phyloP scores from a whole-genome alignment of 805 yeast genomes.

The Sungouiella blattae region DNA sequence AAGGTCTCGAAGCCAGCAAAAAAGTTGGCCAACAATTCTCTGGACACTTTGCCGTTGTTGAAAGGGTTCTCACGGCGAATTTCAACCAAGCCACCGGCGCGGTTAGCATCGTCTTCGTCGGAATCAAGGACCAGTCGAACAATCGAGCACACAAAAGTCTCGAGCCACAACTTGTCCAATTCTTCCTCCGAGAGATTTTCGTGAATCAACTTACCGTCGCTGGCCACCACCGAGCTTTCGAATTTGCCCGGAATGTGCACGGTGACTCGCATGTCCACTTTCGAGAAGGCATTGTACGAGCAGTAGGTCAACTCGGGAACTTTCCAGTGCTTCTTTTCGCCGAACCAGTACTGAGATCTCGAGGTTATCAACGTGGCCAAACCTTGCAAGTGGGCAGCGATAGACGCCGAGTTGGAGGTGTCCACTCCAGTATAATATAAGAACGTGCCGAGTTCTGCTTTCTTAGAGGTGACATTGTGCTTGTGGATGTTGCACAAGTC shows the following conservation, averaged over 20 bases:
- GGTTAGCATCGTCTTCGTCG: slow-evolving; percentile 64
- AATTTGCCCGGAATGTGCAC: slow-evolving; percentile 77
- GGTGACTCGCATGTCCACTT: slow-evolving; percentile 65
- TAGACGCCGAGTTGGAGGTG: slow-evolving; percentile 70
- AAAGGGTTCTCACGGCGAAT: slow-evolving; percentile 82
- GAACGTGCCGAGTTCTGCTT: slow-evolving; percentile 62
- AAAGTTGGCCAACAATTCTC: slow-evolving; percentile 42
- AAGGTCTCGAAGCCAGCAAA: slow-evolving; percentile 62
- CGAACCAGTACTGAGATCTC: slow-evolving; percentile 74
- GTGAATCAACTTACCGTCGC: slow-evolving; percentile 49
- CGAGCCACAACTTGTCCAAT: slow-evolving; percentile 47
- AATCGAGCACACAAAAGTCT: slow-evolving; percentile 63
- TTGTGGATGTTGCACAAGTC: slow-evolving; percentile 55
- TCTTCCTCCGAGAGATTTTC: slow-evolving; percentile 53
- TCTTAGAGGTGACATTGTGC: slow-evolving; percentile 38
- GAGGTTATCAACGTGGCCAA: slow-evolving; percentile 59
- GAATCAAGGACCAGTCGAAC: slow-evolving; percentile 66
- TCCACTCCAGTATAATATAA: slow-evolving; percentile 74
- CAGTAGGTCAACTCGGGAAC: slow-evolving; percentile 72
- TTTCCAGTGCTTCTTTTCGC: slow-evolving; percentile 64
- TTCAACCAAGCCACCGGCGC: slow-evolving; percentile 65
- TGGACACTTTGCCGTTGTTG: slow-evolving; percentile 43
- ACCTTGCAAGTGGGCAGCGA: slow-evolving; percentile 70
- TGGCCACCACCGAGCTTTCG: slow-evolving; percentile 48
- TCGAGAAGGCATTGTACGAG: slow-evolving; percentile 56